These are phyloP conservation scores for Euphorbia corollata DNA, from an alignment of 441 rosid genomes.

Conservation along the genomic window DNA sequence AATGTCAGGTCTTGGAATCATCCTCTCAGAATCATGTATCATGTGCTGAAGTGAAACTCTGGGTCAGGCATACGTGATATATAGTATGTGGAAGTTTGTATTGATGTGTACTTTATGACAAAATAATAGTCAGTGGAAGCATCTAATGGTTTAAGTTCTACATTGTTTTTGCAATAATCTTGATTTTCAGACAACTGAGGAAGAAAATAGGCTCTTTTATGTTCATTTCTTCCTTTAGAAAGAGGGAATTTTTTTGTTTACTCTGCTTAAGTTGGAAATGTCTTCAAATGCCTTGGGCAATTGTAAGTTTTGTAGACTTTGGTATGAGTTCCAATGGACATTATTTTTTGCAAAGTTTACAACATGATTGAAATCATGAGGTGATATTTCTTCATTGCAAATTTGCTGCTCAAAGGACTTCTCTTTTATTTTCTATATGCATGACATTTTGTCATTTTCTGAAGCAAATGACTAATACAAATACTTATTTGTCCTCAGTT, in stretches of 20 bases:
- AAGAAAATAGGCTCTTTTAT: neutral
- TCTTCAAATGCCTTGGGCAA: neutral
- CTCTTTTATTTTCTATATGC: neutral
- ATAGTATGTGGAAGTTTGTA: neutral
- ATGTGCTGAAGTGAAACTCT: neutral
- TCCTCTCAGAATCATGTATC: neutral
- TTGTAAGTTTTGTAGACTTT: neutral
- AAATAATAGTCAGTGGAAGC: neutral
- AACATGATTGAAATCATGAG: neutral
- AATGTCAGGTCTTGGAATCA: neutral
- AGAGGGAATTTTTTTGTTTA: neutral
- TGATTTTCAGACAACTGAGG: neutral
- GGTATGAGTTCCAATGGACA: neutral
- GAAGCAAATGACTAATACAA: conserved; percentile 18
- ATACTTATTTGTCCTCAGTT: conserved; percentile 42
- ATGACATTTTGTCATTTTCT: conserved; percentile 4
- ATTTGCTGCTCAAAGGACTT: neutral
- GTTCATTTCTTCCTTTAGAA: neutral
- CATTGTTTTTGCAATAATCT: neutral
- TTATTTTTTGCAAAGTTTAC: neutral
- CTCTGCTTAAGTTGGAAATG: neutral
- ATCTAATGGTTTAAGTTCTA: neutral
- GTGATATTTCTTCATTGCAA: neutral
- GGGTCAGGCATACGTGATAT: neutral
- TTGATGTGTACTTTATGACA: neutral